Conservation (phyloP, 1,284 basidiomycete genomes). For the Chondrostereum purpureum region DNA sequence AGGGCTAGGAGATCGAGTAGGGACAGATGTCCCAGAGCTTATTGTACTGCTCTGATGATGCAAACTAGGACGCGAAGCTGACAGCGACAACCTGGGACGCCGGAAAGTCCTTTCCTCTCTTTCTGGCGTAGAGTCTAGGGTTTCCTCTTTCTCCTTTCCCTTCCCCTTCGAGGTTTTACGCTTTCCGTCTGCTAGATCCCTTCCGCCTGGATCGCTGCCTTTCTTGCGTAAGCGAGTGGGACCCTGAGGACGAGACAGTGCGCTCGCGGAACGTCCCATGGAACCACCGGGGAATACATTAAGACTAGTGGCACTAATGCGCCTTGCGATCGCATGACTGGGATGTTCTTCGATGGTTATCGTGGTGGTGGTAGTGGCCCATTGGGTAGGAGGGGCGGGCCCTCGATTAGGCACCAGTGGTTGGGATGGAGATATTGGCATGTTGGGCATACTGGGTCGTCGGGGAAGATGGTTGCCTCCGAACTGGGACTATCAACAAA, state of each 20-base stretch:
- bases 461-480: constrained; percentile 5
- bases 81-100: constrained; percentile 3
- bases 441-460: constrained; percentile 25
- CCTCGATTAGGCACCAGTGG: background rate
- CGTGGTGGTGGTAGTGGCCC: background rate
- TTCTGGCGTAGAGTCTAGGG: background rate
- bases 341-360: no score
- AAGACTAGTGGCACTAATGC: background rate
- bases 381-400: background rate
- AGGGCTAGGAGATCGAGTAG: background rate
- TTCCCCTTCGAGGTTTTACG: background rate
- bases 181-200: background rate
- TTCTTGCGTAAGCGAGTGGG: constrained; percentile 1
- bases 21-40: background rate
- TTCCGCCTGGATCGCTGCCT: background rate
- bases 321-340: background rate
- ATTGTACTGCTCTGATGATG: background rate
- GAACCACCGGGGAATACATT: constrained; percentile 1
- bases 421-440: constrained; percentile 7
- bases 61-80: background rate
- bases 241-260: background rate
- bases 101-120: background rate
- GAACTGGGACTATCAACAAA: constrained; percentile 13
- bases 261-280: background rate
- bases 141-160: background rate